A percentile compares a stretch with the other conserved stretches of the same genome.
Evolutionary conservation across 2,329 filamentous ascomycete genomes (phyloP).

Genomic region (Chrysoporthe austroafricana): DNA sequence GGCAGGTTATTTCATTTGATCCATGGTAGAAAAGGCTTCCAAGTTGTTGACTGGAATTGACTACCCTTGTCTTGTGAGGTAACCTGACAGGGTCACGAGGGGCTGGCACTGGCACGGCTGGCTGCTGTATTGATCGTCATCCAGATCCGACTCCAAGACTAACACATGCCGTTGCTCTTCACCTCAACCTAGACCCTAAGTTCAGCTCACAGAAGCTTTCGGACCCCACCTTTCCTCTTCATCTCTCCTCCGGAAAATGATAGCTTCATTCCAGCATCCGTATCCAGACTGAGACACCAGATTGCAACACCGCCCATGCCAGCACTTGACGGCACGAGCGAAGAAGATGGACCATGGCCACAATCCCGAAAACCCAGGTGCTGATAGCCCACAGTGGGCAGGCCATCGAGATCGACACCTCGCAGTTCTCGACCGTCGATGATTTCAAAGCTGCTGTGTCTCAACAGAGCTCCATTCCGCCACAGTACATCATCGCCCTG

Average conservation of each 20-base stretch:
- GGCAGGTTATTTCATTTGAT: background rate
- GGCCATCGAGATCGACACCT: conserved; percentile 77
- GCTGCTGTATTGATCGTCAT: background rate
- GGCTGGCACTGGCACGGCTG: background rate
- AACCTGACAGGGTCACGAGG: conserved; percentile 16
- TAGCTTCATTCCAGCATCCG: conserved; percentile 7
- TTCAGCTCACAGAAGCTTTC: background rate
- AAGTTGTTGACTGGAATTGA: background rate
- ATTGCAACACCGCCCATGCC: conserved; percentile 1
- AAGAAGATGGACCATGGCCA: conserved; percentile 15
- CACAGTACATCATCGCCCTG: conserved; percentile 82
- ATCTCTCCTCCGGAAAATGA: background rate
- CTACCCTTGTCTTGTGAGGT: background rate
- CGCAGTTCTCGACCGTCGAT: conserved; percentile 78
- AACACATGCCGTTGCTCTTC: background rate
- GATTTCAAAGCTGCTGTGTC: conserved; percentile 83
- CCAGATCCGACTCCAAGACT: background rate
- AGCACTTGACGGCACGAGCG: conserved; percentile 9
- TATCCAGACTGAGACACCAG: conserved; percentile 3
- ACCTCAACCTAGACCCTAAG: conserved; percentile 6
- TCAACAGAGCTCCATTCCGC: conserved; percentile 71
- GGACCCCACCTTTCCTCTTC: background rate
- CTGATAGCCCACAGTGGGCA: conserved; percentile 83
- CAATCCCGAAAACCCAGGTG: conserved; percentile 43
- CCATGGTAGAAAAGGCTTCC: background rate